A percentile compares a stretch with the other conserved stretches of the same genome.
These are phyloP conservation scores for Yarrowia keelungensis DNA, from an alignment of 805 yeast genomes.

Conservation along the genomic window DNA sequence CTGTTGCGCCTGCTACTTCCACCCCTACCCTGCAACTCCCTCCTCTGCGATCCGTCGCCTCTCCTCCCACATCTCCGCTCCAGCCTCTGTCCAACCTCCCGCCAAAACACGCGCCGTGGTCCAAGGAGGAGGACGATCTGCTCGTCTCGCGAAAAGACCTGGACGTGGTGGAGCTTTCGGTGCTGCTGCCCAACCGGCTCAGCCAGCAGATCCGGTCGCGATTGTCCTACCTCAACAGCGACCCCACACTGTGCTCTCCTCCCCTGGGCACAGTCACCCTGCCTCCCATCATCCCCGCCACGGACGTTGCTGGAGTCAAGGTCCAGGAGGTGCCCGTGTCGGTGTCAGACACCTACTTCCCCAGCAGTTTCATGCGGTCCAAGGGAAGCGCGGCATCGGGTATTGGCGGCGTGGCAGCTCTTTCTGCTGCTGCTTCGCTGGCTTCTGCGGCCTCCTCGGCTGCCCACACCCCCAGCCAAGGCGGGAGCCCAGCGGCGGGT, in stretches of 20 bases:
- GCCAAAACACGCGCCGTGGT: conserved; percentile 50
- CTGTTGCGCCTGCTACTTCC: background rate
- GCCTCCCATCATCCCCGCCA: conserved; percentile 30
- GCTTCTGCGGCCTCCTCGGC: background rate
- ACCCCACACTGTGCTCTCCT: conserved; percentile 28
- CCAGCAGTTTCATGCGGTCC: conserved; percentile 26
- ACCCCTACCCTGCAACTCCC: conserved; percentile 17
- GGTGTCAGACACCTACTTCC: conserved; percentile 33
- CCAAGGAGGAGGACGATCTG: conserved; percentile 73
- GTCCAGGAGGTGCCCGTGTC: conserved; percentile 36
- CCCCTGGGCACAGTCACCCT: conserved; percentile 22
- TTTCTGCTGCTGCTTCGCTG: background rate
- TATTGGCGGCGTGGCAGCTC: conserved; percentile 12
- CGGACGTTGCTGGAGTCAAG: conserved; percentile 30
- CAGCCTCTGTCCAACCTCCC: conserved; percentile 41
- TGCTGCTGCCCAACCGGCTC: conserved; percentile 73
- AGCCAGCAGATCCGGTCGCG: conserved; percentile 65
- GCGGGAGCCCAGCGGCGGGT: conserved; percentile 10
- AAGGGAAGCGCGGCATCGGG: conserved; percentile 4
- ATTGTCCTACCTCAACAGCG: conserved; percentile 25
- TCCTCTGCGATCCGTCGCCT: conserved; percentile 41
- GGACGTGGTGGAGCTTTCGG: conserved; percentile 73
- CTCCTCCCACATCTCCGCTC: conserved; percentile 41
- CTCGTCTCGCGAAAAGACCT: conserved; percentile 64
- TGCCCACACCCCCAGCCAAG: background rate